Base-by-base conservation (phyloP, 768 basidiomycete species). In the Leccinum barrowsii region DNA sequence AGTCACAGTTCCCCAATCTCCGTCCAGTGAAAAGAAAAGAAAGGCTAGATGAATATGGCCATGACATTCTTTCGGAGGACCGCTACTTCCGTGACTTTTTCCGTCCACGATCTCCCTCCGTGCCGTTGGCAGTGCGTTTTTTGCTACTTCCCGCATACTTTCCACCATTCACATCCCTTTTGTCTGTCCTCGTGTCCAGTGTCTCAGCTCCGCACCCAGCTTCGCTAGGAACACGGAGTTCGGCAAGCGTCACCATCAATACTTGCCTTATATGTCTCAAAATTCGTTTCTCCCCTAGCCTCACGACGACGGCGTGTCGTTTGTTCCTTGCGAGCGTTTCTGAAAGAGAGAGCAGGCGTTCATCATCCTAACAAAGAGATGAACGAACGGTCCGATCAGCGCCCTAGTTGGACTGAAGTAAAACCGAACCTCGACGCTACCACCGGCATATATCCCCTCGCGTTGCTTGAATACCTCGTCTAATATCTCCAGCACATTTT, bases 241-340 rank as follows among this genome's bases (percentile, higher is more conserved):
- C 61, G 8, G 57, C 44, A 50, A 61, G 54, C 50, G 57, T 50
- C 21, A 8, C 28, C 32, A 22, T 26, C 7, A 70, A 28, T 15
- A n/a, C 42, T 37, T 66, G 60, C 47, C 75, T 63, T 0, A 72
- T 59, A 1, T 61, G 63, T 2, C 65, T 67, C 55, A 94, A 65
- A 12, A 94, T 85, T 22, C 80, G 74, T 74, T 93, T 93, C 75
- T 95, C 93, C 4, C 90, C 90, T 10, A 91, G 69, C 35, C 93
- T 80, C 12, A 94, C 90, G 49, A 89, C 74, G 7, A 87, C 67
- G 1, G 93, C 92, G 58, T 85, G 77, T 58, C 76, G 77, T 65
- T 77, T 80, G 63, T 85, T 83, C 54, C 75, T 57, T 4, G 77
- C 56, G 2, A 82, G 67, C n/a, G 55, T 57, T 7, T 57, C 56